Conservation (phyloP, 345 rosid genomes). For the Salix brachista region DNA sequence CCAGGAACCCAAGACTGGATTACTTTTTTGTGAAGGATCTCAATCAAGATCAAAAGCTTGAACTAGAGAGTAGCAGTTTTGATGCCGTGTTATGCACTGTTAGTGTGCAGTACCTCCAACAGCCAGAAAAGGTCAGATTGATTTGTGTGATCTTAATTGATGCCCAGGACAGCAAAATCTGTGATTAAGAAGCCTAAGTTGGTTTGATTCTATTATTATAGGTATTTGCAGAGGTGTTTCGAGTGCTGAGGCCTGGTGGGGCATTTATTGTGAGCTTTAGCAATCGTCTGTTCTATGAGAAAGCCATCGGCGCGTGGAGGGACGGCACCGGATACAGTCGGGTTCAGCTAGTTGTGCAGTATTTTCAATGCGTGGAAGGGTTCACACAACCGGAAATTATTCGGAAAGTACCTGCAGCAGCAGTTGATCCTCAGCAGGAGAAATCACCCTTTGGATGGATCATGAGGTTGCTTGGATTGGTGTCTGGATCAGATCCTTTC, state of each 20-base stretch:
- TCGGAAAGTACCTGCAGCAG: slow-evolving; percentile 37
- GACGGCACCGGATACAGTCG: slow-evolving; percentile 72
- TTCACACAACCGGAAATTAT: slow-evolving; percentile 66
- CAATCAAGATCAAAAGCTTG: slow-evolving; percentile 57
- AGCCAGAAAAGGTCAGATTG: slow-evolving; percentile 69
- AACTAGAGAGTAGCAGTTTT: slow-evolving; percentile 49
- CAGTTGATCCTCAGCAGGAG: slow-evolving; percentile 21
- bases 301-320: slow-evolving; percentile 77
- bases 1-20: slow-evolving; percentile 61
- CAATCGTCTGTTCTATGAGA: slow-evolving; percentile 87
- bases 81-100: slow-evolving; percentile 78
- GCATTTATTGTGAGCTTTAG: slow-evolving; percentile 77
- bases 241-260: slow-evolving; percentile 80
- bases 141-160: neutral
- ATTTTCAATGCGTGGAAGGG: slow-evolving; percentile 70
- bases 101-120: slow-evolving; percentile 81
- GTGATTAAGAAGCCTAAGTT: neutral
- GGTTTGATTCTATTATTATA: slow-evolving; percentile 1
- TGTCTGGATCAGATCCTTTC: slow-evolving; percentile 73
- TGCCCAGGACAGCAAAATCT: too few relatives aligned
- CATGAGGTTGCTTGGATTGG: slow-evolving; percentile 42
- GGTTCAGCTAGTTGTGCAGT: slow-evolving; percentile 65
- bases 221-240: slow-evolving; percentile 72
- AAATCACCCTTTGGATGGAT: slow-evolving; percentile 47
- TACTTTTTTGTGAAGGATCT: slow-evolving; percentile 63